Conservation (phyloP, 1,284 basidiomycete genomes). For the Apiotrichum sp. region DNA sequence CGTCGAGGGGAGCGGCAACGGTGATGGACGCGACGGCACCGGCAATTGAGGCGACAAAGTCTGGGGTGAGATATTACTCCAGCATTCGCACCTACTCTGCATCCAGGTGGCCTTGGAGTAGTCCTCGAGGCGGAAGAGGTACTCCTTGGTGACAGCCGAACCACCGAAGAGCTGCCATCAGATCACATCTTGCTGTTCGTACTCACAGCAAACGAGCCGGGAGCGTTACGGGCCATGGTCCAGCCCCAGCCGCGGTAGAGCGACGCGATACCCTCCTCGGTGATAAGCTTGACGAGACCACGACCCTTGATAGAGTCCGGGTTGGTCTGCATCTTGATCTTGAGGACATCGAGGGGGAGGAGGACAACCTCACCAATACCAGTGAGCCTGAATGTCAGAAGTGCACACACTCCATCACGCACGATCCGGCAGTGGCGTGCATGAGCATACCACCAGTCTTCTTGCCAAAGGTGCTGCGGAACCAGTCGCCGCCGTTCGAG, state of each 20-base stretch:
- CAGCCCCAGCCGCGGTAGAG: conserved; percentile 98
- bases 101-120: conserved; percentile 89
- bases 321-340: conserved; percentile 96
- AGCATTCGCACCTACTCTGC: conserved; percentile 56
- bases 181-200: background rate
- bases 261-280: conserved; percentile 78
- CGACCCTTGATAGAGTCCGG: conserved; percentile 91
- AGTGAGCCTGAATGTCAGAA: conserved; percentile 59
- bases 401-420: conserved; percentile 20
- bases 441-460: conserved; percentile 93
- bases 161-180: conserved; percentile 79
- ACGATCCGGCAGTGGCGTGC: conserved; percentile 91
- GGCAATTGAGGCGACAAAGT: conserved; percentile 90
- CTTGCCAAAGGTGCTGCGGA: conserved; percentile 84
- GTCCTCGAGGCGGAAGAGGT: conserved; percentile 78
- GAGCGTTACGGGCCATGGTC: conserved; percentile 97
- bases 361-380: conserved; percentile 97
- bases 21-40: conserved; percentile 94
- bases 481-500: conserved; percentile 65
- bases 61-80: conserved; percentile 16
- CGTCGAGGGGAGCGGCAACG: conserved; percentile 90
- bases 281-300: conserved; percentile 79
- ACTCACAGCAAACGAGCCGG: conserved; percentile 86
- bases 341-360: conserved; percentile 89
- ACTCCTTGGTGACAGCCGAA: conserved; percentile 90